phyloP scores from a whole-genome alignment of 2,329 filamentous ascomycete genomes.

The Keithomyces neogunnii region DNA sequence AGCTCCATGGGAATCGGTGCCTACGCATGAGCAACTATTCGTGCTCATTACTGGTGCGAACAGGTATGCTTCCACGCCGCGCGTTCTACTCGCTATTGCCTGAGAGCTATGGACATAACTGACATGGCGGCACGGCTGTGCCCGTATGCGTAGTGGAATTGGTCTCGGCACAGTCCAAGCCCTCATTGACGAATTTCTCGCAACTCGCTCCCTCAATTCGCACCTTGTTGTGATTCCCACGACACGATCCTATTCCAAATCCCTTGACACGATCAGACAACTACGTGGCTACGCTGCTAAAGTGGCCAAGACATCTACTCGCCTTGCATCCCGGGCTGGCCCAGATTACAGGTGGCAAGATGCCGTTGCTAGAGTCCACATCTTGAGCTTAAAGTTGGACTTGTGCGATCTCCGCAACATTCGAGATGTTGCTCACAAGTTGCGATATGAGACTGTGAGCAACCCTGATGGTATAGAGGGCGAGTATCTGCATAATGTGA shows the following conservation, averaged over 20 bases:
- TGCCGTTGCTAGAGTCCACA: conserved; percentile 43
- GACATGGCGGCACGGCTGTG: background rate
- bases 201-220: conserved; percentile 53
- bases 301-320: conserved; percentile 27
- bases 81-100: background rate
- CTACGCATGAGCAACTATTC: conserved; percentile 40
- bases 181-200: conserved; percentile 83
- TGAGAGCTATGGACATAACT: background rate
- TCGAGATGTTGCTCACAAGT: conserved; percentile 36
- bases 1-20: conserved; percentile 28
- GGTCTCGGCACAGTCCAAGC: conserved; percentile 78
- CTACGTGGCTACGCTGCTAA: conserved; percentile 52
- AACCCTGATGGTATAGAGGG: conserved; percentile 32
- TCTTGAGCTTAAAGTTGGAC: conserved; percentile 51
- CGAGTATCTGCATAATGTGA: conserved; percentile 32
- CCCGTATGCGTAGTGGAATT: conserved; percentile 55
- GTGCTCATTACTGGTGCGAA: conserved; percentile 80
- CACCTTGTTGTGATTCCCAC: conserved; percentile 76
- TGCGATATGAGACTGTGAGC: conserved; percentile 35
- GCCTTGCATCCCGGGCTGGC: conserved; percentile 29
- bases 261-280: conserved; percentile 57
- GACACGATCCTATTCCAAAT: conserved; percentile 69
- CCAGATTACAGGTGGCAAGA: conserved; percentile 25
- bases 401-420: conserved; percentile 49
- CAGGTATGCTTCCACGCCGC: conserved; percentile 46